Percentiles rank a stretch among this genome's conserved stretches.
These are phyloP conservation scores for Solidago caesia DNA, from an alignment of 129 eudicot genomes.

Conservation along the genomic window DNA sequence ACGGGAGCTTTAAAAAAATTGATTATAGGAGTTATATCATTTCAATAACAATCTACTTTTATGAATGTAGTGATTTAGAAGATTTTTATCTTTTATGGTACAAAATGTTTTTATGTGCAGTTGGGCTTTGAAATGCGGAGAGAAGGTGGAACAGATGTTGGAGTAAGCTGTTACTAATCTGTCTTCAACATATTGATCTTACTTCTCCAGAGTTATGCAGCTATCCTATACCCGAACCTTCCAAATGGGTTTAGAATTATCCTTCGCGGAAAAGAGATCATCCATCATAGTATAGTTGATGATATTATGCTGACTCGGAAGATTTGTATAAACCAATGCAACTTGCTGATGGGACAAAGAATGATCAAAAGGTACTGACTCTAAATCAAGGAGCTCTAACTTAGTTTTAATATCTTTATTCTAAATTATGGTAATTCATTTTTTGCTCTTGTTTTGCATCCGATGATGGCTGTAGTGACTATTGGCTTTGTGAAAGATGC, in stretches of 20 bases:
- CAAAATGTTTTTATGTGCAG: too few relatives aligned
- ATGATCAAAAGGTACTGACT: slow-evolving; percentile 50
- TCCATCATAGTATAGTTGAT: slow-evolving; percentile 59
- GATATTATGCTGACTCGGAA: slow-evolving; percentile 61
- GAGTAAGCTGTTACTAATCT: slow-evolving; percentile 15
- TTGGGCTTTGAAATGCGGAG: too few relatives aligned
- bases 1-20: too few relatives aligned
- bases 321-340: slow-evolving; percentile 52
- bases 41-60: too few relatives aligned
- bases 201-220: slow-evolving; percentile 64
- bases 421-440: background rate
- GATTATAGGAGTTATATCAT: too few relatives aligned
- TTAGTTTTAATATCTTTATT: background rate
- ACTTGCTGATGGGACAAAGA: slow-evolving; percentile 39
- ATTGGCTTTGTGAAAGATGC: slow-evolving; percentile 94
- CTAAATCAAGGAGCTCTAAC: background rate
- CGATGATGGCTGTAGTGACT: slow-evolving; percentile 58
- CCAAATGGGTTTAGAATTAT: slow-evolving; percentile 64
- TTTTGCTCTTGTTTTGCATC: slow-evolving; percentile 16
- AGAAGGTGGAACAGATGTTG: too few relatives aligned
- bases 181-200: background rate
- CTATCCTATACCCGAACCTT: slow-evolving; percentile 65
- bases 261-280: slow-evolving; percentile 67
- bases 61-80: too few relatives aligned
- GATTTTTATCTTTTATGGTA: too few relatives aligned